These are phyloP conservation scores for Penicillium sp. DNA, from an alignment of 2,329 filamentous ascomycete species.

Conservation along the genomic window DNA sequence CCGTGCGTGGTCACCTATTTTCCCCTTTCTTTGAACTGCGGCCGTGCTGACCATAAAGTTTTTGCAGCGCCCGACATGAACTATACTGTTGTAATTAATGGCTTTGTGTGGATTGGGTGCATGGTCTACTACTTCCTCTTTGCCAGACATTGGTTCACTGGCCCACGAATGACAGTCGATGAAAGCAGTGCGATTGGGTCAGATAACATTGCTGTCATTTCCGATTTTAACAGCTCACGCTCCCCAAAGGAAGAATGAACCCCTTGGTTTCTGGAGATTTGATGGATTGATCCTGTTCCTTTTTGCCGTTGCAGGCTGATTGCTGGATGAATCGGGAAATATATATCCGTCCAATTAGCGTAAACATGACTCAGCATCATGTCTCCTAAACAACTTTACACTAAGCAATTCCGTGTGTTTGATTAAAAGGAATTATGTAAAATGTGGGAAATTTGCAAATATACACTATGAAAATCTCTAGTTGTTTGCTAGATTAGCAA, in stretches of 20 bases:
- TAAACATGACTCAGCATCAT: not conserved
- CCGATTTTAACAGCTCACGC: not conserved
- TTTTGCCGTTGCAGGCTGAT: not conserved
- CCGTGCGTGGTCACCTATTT: slow-evolving; percentile 33
- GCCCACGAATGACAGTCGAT: slow-evolving; percentile 61
- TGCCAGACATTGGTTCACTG: slow-evolving; percentile 64
- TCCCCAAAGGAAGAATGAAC: not conserved
- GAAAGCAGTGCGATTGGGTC: slow-evolving; percentile 8
- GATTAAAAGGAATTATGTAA: not conserved
- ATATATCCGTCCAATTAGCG: not conserved
- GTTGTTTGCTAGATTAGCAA: not conserved
- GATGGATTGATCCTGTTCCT: not conserved
- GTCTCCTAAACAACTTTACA: not conserved
- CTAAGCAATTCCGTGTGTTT: not conserved
- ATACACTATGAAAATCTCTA: too few species aligned
- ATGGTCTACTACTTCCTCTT: slow-evolving; percentile 61
- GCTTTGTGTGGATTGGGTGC: slow-evolving; percentile 61
- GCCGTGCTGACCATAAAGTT: not conserved
- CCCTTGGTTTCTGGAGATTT: not conserved
- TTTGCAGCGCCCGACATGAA: slow-evolving; percentile 58
- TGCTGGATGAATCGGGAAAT: not conserved
- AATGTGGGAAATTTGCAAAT: not conserved
- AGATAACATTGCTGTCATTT: not conserved
- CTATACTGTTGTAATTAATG: slow-evolving; percentile 66
- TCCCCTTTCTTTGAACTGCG: slow-evolving; percentile 1